A percentile compares a stretch with the other conserved stretches of the same genome.
Evolutionary conservation across 495 filamentous ascomycete species (phyloP).

Genomic region (Penicillium chermesinum): DNA sequence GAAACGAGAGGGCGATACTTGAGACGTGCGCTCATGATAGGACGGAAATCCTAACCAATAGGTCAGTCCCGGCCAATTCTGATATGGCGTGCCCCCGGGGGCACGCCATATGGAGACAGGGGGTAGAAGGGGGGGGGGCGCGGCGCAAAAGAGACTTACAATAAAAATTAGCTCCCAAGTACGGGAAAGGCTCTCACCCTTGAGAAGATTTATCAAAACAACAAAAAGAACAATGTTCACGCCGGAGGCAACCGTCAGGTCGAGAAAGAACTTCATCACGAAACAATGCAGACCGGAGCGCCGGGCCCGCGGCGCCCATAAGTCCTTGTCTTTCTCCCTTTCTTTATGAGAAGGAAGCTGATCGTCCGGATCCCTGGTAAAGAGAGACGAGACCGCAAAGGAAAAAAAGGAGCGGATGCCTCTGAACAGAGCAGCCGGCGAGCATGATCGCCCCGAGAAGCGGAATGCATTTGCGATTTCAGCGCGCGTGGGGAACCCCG

Average conservation of each 20-base stretch:
- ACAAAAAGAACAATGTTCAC: conserved; percentile 78
- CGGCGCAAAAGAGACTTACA: conserved; percentile 30
- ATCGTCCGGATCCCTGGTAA: conserved; percentile 13
- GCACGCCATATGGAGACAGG: too few relatives aligned
- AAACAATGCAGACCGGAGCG: conserved; percentile 57
- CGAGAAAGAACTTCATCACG: conserved; percentile 70
- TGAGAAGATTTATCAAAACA: conserved; percentile 50
- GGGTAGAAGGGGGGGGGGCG: too few relatives aligned
- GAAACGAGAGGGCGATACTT: conserved; percentile 85
- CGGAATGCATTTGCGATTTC: conserved; percentile 17
- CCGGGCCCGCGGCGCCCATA: conserved; percentile 24
- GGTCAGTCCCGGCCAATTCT: conserved; percentile 1
- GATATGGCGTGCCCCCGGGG: not conserved
- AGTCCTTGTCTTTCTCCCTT: conserved; percentile 49
- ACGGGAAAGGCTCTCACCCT: conserved; percentile 28
- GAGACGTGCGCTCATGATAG: conserved; percentile 66
- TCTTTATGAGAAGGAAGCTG: conserved; percentile 34
- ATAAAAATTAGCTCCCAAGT: conserved; percentile 30
- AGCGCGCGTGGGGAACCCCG: conserved; percentile 36
- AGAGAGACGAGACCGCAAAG: conserved; percentile 23
- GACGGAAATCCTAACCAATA: conserved; percentile 61
- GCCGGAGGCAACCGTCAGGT: conserved; percentile 71
- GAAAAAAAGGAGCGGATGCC: conserved; percentile 32
- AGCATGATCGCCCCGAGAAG: conserved; percentile 7
- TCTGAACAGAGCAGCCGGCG: conserved; percentile 32